Percentiles rank a stretch among this genome's conserved stretches.
Evolutionary conservation across 192 early-diverging fungal genomes (phyloP).

Genomic region (Pilaira anomala): DNA sequence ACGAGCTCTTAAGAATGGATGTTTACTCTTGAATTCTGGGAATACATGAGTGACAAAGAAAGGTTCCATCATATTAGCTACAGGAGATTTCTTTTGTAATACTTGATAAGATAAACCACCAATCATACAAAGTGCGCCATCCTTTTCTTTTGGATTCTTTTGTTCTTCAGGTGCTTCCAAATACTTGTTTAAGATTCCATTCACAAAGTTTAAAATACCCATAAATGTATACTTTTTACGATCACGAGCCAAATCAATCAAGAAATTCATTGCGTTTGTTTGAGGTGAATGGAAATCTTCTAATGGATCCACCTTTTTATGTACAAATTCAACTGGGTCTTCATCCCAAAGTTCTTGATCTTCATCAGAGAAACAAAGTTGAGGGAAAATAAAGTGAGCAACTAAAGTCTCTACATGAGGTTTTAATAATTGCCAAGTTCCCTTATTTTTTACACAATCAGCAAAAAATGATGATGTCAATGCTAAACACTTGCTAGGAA

Average conservation of each 20-base stretch:
- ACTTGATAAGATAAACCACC: constrained; percentile 65
- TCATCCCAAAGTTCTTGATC: constrained; percentile 92
- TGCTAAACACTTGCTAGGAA: constrained; percentile 68
- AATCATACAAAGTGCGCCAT: constrained; percentile 91
- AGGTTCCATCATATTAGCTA: constrained; percentile 73
- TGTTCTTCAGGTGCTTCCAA: constrained; percentile 59
- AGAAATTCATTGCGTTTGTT: constrained; percentile 69
- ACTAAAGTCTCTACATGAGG: constrained; percentile 79
- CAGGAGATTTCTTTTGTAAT: constrained; percentile 69
- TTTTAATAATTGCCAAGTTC: constrained; percentile 88
- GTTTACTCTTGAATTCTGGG: constrained; percentile 84
- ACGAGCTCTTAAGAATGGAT: constrained; percentile 78
- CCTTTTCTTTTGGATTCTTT: constrained; percentile 77
- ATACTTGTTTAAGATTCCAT: constrained; percentile 69
- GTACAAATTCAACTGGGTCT: constrained; percentile 90
- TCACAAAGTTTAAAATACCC: constrained; percentile 77
- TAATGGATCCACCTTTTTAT: constrained; percentile 72
- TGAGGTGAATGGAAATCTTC: constrained; percentile 83
- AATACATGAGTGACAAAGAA: constrained; percentile 86
- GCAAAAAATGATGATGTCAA: constrained; percentile 73
- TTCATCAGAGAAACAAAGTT: constrained; percentile 80
- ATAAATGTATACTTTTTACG: constrained; percentile 78
- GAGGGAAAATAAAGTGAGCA: constrained; percentile 89
- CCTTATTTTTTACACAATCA: constrained; percentile 83
- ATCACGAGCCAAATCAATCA: constrained; percentile 74